phyloP scores from a whole-genome alignment of 1,284 basidiomycete species.

The Leccinum subfulvum region DNA sequence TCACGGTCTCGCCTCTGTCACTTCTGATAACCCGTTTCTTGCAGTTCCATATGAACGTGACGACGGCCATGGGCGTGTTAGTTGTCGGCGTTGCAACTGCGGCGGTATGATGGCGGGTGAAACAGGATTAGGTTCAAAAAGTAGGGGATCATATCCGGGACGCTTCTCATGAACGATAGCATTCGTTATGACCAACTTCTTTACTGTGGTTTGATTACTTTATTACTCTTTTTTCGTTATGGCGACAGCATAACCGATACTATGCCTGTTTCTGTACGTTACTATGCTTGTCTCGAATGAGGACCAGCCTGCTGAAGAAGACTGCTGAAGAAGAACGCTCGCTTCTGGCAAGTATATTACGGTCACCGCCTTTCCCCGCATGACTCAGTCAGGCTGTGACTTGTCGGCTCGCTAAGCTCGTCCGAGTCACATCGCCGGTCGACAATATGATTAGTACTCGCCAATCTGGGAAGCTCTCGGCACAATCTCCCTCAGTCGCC shows the following conservation, averaged over 20 bases:
- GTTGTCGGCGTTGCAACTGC: constrained; percentile 61
- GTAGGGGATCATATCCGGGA: constrained; percentile 15
- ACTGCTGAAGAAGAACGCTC: background rate
- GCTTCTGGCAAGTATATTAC: background rate
- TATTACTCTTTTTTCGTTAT: constrained; percentile 17
- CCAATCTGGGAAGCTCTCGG: too few species aligned
- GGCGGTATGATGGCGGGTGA: constrained; percentile 70
- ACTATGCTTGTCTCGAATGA: background rate
- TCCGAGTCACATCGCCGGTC: background rate
- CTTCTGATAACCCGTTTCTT: constrained; percentile 27
- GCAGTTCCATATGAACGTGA: constrained; percentile 32
- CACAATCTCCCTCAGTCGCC: too few species aligned
- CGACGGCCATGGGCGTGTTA: constrained; percentile 56
- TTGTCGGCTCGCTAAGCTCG: constrained; percentile 22
- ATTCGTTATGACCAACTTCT: constrained; percentile 17
- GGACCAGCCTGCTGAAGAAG: background rate
- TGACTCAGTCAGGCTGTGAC: constrained; percentile 1
- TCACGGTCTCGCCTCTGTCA: constrained; percentile 18
- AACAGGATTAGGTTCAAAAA: constrained; percentile 37
- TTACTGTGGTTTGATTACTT: constrained; percentile 21
- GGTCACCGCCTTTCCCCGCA: background rate
- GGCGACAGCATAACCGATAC: constrained; percentile 20
- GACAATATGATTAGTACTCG: too few species aligned
- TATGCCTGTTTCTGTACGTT: background rate
- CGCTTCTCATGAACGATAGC: constrained; percentile 11